Conservation (phyloP, 2,329 filamentous ascomycete species). For the Endothia cerciana region DNA sequence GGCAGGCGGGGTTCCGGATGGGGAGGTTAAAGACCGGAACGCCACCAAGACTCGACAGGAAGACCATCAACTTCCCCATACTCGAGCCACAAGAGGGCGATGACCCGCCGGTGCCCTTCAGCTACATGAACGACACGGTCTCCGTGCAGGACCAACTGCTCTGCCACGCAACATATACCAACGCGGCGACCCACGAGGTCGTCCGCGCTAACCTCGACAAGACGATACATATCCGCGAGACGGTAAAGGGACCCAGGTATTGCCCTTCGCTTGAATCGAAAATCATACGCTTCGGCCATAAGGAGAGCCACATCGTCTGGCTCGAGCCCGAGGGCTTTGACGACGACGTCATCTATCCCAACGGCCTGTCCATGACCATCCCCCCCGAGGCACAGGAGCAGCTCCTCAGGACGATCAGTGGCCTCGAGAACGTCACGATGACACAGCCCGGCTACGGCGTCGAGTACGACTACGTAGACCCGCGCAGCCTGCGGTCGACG, state of each 20-base stretch:
- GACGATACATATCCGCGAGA: slow-evolving; percentile 94
- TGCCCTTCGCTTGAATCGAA: slow-evolving; percentile 96
- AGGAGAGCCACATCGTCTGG: slow-evolving; percentile 87
- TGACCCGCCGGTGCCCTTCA: slow-evolving; percentile 85
- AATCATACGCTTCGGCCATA: slow-evolving; percentile 83
- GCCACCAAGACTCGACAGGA: slow-evolving; percentile 81
- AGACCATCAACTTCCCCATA: slow-evolving; percentile 76
- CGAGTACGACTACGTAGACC: slow-evolving; percentile 98
- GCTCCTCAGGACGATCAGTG: slow-evolving; percentile 83
- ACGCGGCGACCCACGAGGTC: slow-evolving; percentile 78
- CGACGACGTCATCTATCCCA: slow-evolving; percentile 89
- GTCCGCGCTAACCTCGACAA: slow-evolving; percentile 91
- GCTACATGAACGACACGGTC: slow-evolving; percentile 81
- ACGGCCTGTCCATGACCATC: slow-evolving; percentile 96
- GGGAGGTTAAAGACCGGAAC: slow-evolving; percentile 95
- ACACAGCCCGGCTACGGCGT: slow-evolving; percentile 95
- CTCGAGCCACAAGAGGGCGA: slow-evolving; percentile 81
- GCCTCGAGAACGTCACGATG: slow-evolving; percentile 88
- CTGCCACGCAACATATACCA: slow-evolving; percentile 90
- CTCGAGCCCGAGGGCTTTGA: slow-evolving; percentile 95
- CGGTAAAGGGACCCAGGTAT: slow-evolving; percentile 90
- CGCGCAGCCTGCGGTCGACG: slow-evolving; percentile 82
- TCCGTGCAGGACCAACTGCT: slow-evolving; percentile 78
- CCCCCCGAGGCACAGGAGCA: slow-evolving; percentile 84
- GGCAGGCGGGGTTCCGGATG: slow-evolving; percentile 84